Conservation (phyloP, 2,329 filamentous ascomycete genomes). For the Gremmenia infestans region DNA sequence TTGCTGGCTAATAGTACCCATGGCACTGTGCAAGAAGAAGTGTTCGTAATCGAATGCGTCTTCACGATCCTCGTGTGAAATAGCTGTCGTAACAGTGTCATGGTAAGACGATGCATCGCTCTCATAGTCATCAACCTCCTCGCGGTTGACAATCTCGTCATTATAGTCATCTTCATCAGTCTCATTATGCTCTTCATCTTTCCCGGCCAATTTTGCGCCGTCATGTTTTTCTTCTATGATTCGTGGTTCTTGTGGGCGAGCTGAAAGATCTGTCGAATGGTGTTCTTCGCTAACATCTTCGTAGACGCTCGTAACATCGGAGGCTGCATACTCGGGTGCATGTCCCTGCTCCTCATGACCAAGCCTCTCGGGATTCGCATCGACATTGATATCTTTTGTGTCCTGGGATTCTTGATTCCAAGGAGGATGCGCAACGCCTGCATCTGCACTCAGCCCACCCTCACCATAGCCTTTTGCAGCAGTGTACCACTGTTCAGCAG, state of each 20-base stretch:
- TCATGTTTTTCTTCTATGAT: constrained; percentile 8
- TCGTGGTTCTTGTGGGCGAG: constrained; percentile 7
- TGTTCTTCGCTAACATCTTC: constrained; percentile 25
- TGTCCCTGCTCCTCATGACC: not conserved
- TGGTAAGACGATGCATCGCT: constrained; percentile 61
- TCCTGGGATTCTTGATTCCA: constrained; percentile 20
- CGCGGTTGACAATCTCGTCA: constrained; percentile 28
- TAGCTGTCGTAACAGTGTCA: constrained; percentile 51
- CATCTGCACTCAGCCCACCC: constrained; percentile 22
- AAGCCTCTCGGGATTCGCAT: not conserved
- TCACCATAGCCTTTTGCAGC: constrained; percentile 22
- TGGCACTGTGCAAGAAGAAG: constrained; percentile 89
- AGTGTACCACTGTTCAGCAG: constrained; percentile 32
- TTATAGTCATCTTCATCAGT: constrained; percentile 37
- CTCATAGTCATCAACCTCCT: constrained; percentile 43
- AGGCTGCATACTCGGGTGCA: constrained; percentile 16
- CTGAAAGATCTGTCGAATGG: constrained; percentile 3
- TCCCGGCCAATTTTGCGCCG: constrained; percentile 11
- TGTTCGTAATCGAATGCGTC: constrained; percentile 97
- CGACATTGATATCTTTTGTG: constrained; percentile 1
- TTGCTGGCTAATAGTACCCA: constrained; percentile 67
- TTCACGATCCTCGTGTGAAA: constrained; percentile 86
- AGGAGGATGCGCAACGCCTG: constrained; percentile 20
- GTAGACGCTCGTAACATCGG: constrained; percentile 27
- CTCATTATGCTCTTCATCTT: constrained; percentile 23